Base-by-base conservation (phyloP, 495 filamentous ascomycete species). In the Aspergillus campestris region DNA sequence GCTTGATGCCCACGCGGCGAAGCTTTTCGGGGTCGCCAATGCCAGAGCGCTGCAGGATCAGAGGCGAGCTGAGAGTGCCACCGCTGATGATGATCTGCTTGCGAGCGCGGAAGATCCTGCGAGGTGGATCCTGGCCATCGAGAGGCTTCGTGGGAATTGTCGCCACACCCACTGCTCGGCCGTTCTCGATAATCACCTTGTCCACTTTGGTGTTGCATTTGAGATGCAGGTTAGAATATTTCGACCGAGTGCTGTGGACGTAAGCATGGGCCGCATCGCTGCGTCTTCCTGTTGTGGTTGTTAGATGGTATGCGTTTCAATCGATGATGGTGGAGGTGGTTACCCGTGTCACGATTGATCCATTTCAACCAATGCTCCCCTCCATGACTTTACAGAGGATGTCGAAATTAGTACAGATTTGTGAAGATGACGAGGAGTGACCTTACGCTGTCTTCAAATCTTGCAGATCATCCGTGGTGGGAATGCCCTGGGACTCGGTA, bases 201-300 rank as follows among this genome's bases (percentile, higher is more conserved):
- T 88, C 84, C n/a, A 86, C 78, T 60, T 89, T 91, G 55, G 84
- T 89, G 63, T 87, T 85, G 61, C 78, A 82, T 50, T 81, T 79
- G 1, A 91, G 69, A 53, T 88, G 85, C 18, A 91, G 66, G 58
- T 89, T 91, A 38, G 69, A 68, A 56, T 88, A 61, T 18, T 79
- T 75, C 13, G 78, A 69, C 48, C 81, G 73, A 7, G 81, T 85
- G 24, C 80, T 79, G 56, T 87, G 82, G 30, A 87, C 73, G 47
- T 87, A 87, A 1, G 79, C 81, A 49, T 85, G 85, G n/a, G 86
- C 86, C 10, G 79, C 80, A 59, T 89, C 86, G 47, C 77, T 82
- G 28, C 67, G 61, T 34, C 67, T 58, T 35, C 68, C 68, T 66
- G 18, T 24, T 24, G 34, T 12, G 0, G 31, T 8, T 3, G 31